Evolutionary conservation across 805 yeast genomes (phyloP), one percentile per base, ranked within the genome.

Genomic region (Komagataella ulmi): DNA sequence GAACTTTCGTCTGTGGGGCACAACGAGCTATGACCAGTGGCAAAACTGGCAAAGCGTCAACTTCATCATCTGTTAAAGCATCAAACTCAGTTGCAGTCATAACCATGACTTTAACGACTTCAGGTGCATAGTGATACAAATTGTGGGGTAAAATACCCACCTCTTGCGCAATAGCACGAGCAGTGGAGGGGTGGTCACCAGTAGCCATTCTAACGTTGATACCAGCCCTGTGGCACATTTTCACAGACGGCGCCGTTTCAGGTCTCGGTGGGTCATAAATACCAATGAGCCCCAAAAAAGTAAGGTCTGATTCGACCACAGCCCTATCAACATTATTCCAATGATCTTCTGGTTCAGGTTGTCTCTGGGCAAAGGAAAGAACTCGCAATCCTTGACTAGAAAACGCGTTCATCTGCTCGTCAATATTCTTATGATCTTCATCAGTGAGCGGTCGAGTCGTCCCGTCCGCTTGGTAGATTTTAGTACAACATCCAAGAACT

Each of bases 21-120:
- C 91, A 85, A 55, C 93, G 72, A 3, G 93, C 93, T 66, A 85
- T 80, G 24, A 85, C 93, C 50, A 84, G 69, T 1, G 91, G 91
- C 50, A 85, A 68, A 7, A 80, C 81, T 1, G 88, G 88, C 60
- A 70, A 74, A 1, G 59, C 59, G 59, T 85, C 91, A 56, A 85
- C 73, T 58, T 83, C 73, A 1, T 70, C 78, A 52, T 84, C 87
- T 2, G 73, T 54, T 51, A 85, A 69, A 3, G 72, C 71, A 61
- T 85, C 91, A 66, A 85, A 85, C 54, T 84, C 81, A 50, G 72
- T 59, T 3, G 90, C 93, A 6, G 88, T 79, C 87, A 85, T 81
- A 24, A 83, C 83, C 88, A 84, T 83, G 49, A 75, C 74, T 52
- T 74, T 65, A 48, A 79, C 79, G 50, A 82, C 79, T 6, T 77